These are phyloP conservation scores for Hortaea werneckii DNA, from an alignment of 2,329 filamentous ascomycete species.

Conservation along the genomic window DNA sequence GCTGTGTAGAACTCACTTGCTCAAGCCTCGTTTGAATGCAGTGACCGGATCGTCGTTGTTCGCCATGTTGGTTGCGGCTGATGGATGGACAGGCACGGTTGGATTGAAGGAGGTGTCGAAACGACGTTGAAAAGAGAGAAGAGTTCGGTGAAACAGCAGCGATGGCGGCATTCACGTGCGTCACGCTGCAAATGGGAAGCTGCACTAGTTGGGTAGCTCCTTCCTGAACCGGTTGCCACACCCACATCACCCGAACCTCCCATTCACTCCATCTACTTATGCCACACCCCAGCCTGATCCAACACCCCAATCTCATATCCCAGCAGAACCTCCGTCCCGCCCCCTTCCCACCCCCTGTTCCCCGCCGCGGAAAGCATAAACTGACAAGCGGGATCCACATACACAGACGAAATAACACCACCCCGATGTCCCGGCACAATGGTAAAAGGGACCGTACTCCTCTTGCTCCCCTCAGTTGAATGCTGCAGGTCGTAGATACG, in stretches of 20 bases:
- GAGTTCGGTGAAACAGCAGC: too few relatives aligned
- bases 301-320: constrained; percentile 71
- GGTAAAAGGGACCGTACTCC: constrained; percentile 64
- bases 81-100: too few relatives aligned
- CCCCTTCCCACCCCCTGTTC: constrained; percentile 92
- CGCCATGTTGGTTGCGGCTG: neutral
- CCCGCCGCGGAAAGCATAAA: constrained; percentile 91
- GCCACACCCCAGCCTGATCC: constrained; percentile 21
- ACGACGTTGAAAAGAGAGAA: too few relatives aligned
- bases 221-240: too few relatives aligned
- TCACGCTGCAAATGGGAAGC: too few relatives aligned
- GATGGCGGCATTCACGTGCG: too few relatives aligned
- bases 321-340: constrained; percentile 74
- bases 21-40: neutral
- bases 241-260: too few relatives aligned
- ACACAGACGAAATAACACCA: constrained; percentile 76
- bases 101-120: too few relatives aligned
- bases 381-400: constrained; percentile 74
- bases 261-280: too few relatives aligned
- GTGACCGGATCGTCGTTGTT: neutral
- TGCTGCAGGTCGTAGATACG: constrained; percentile 74
- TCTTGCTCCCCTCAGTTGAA: neutral
- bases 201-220: too few relatives aligned
- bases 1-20: neutral
- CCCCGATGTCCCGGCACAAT: constrained; percentile 87